Evolutionary conservation across 2,329 filamentous ascomycete species (phyloP).

Genomic region (Trichophyton mentagrophytes): DNA sequence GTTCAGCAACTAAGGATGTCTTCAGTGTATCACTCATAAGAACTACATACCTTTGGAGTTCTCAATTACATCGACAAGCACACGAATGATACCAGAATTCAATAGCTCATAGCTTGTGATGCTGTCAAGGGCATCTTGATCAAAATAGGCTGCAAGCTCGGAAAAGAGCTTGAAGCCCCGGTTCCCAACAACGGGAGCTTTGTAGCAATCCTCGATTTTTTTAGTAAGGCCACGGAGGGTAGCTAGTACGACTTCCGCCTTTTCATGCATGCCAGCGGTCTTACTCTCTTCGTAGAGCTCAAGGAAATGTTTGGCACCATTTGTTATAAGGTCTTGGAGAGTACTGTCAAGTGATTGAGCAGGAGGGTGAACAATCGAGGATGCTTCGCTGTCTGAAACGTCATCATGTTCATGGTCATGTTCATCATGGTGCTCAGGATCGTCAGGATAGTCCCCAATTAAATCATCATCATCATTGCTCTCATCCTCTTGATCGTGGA

Average conservation of each 20-base stretch:
- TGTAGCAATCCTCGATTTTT: conserved; percentile 61
- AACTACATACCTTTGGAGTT: conserved; percentile 42
- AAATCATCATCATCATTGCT: conserved; percentile 36
- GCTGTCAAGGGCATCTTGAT: conserved; percentile 75
- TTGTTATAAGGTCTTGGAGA: conserved; percentile 59
- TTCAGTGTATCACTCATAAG: background rate
- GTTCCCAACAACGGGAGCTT: conserved; percentile 24
- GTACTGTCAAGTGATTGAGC: conserved; percentile 32
- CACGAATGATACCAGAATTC: conserved; percentile 76
- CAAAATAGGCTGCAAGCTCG: conserved; percentile 69
- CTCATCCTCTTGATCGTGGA: conserved; percentile 25
- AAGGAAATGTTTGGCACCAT: conserved; percentile 70
- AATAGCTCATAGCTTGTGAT: conserved; percentile 92
- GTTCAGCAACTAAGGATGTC: conserved; percentile 1
- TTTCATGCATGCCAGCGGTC: conserved; percentile 60
- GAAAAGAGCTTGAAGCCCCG: conserved; percentile 57
- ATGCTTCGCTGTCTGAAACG: conserved; percentile 56
- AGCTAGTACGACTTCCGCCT: conserved; percentile 62
- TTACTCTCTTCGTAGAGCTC: conserved; percentile 69
- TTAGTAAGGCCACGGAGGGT: conserved; percentile 58
- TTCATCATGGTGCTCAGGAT: conserved; percentile 26
- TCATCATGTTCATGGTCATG: conserved; percentile 33
- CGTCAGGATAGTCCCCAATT: conserved; percentile 39
- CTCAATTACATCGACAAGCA: conserved; percentile 70
- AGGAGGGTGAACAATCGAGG: conserved; percentile 28